Evolutionary conservation across 306 rosid genomes (phyloP).

Genomic region (Castanea crenata): DNA sequence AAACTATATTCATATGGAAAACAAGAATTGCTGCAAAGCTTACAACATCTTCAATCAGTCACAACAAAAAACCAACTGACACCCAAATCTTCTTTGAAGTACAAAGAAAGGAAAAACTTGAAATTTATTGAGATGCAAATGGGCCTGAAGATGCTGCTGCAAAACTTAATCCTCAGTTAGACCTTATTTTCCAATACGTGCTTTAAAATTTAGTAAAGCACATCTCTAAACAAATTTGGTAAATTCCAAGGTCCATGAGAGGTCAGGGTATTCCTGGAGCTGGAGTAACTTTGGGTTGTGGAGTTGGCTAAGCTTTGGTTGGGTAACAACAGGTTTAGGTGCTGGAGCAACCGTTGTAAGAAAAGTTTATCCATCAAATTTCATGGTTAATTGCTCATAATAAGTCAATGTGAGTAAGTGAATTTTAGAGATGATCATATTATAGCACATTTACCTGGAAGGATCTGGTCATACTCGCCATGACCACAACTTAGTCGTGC

Average conservation of each 20-base stretch:
- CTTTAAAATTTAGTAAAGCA: no score
- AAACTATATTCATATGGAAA: conserved; percentile 31
- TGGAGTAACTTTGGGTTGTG: conserved; percentile 51
- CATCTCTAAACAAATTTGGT: no score
- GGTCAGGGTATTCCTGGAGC: conserved; percentile 50
- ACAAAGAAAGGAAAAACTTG: conserved; percentile 35
- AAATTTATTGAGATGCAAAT: conserved; percentile 44
- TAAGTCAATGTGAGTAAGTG: background rate
- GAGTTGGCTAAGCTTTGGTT: conserved; percentile 32
- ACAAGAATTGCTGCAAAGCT: conserved; percentile 55
- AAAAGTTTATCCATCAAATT: background rate
- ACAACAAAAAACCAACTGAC: background rate
- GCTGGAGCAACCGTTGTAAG: conserved; percentile 50
- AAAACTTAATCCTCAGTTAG: conserved; percentile 27
- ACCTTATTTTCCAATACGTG: background rate
- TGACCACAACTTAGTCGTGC: conserved; percentile 70
- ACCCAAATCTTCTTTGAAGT: conserved; percentile 37
- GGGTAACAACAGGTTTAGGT: conserved; percentile 26
- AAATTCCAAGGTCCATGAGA: no score
- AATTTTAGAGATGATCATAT: background rate
- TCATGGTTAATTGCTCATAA: background rate
- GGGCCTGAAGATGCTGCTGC: conserved; percentile 61
- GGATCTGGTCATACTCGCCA: conserved; percentile 71
- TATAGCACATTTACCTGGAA: conserved; percentile 53
- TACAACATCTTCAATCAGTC: conserved; percentile 49